Percentiles rank a stretch among this genome's conserved stretches.
These are phyloP conservation scores for Globisporangium solare DNA, from an alignment of 352 stramenopile species.

Conservation along the genomic window DNA sequence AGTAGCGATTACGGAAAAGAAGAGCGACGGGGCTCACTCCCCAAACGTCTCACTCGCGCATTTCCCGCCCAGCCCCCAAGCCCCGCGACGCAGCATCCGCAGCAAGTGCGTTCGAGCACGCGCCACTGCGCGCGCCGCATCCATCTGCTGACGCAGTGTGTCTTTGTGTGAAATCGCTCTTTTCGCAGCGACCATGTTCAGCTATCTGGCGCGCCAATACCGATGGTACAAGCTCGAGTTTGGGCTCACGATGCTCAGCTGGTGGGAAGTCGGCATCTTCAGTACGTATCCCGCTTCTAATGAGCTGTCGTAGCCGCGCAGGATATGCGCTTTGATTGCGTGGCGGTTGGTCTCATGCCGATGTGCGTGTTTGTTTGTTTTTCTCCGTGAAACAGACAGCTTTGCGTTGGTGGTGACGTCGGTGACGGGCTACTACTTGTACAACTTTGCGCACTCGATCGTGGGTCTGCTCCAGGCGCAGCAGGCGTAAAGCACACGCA, in stretches of 20 bases:
- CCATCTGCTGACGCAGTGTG: no score
- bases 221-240: slow-evolving; percentile 88
- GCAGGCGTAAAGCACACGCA: neutral
- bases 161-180: no score
- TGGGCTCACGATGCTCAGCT: slow-evolving; percentile 77
- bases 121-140: no score
- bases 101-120: no score
- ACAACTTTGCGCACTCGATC: slow-evolving; percentile 51
- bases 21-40: no score
- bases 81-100: no score
- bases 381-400: slow-evolving; percentile 58
- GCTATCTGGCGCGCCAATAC: slow-evolving; percentile 62
- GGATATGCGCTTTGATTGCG: no score
- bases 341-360: neutral
- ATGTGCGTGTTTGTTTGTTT: no score
- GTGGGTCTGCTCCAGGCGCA: slow-evolving; percentile 35
- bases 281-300: slow-evolving; percentile 40
- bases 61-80: no score
- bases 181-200: slow-evolving; percentile 32
- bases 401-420: slow-evolving; percentile 69
- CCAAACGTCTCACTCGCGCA: no score
- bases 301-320: no score
- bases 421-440: slow-evolving; percentile 75
- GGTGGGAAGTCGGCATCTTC: slow-evolving; percentile 79
- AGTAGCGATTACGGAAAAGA: no score